Percentiles rank a stretch among this genome's conserved stretches.
Evolutionary conservation across 768 basidiomycete species (phyloP).

Genomic region (Psilocybe cubensis): DNA sequence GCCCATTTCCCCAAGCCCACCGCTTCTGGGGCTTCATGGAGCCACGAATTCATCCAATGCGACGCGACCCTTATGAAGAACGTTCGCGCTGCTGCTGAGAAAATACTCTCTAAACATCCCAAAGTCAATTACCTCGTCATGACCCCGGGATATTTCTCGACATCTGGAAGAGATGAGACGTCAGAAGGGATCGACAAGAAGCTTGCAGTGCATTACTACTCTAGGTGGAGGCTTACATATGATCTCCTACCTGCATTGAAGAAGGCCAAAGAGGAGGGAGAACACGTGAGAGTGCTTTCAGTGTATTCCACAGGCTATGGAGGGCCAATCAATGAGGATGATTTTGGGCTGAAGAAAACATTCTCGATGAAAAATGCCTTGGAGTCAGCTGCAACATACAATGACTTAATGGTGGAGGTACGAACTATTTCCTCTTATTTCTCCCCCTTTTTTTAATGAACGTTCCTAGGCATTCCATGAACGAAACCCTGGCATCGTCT

Average conservation of each 20-base stretch:
- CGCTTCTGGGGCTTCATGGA: neutral
- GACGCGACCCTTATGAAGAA: slow-evolving; percentile 56
- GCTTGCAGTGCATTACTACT: slow-evolving; percentile 28
- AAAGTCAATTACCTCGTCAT: slow-evolving; percentile 59
- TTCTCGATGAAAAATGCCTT: slow-evolving; percentile 39
- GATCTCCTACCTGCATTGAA: slow-evolving; percentile 48
- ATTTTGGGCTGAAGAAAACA: slow-evolving; percentile 52
- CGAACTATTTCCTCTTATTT: neutral
- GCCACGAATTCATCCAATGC: slow-evolving; percentile 52
- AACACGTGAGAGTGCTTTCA: slow-evolving; percentile 53
- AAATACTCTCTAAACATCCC: slow-evolving; percentile 32
- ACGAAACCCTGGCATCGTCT: slow-evolving; percentile 33
- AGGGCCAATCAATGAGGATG: slow-evolving; percentile 42
- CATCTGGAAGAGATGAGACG: slow-evolving; percentile 29
- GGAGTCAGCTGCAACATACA: slow-evolving; percentile 44
- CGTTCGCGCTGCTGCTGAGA: slow-evolving; percentile 34
- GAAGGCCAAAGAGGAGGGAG: slow-evolving; percentile 46
- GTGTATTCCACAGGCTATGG: slow-evolving; percentile 40
- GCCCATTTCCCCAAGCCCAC: slow-evolving; percentile 32
- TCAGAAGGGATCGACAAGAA: slow-evolving; percentile 29
- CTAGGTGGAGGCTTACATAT: slow-evolving; percentile 53
- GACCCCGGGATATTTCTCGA: slow-evolving; percentile 44
- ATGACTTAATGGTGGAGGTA: slow-evolving; percentile 57
- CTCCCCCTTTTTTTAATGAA: neutral
- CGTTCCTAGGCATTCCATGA: slow-evolving; percentile 32